Conservation (phyloP, 805 yeast species). For the Limtongozyma cylindracea region DNA sequence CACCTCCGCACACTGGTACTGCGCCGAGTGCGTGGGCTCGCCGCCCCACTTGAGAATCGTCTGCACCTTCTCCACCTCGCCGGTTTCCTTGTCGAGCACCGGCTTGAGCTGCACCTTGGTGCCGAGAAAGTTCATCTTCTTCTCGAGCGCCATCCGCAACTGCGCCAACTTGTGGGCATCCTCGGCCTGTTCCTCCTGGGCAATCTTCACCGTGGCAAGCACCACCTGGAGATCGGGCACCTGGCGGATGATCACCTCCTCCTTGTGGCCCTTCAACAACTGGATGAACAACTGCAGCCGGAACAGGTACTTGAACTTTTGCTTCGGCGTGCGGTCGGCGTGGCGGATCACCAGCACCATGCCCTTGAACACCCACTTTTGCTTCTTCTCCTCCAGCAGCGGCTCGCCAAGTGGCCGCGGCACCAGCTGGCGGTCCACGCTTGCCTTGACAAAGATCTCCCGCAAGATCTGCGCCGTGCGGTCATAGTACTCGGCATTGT, state of each 20-base stretch:
- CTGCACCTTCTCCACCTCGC: conserved; percentile 79
- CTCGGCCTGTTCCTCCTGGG: conserved; percentile 57
- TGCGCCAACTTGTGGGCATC: conserved; percentile 57
- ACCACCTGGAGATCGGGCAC: conserved; percentile 71
- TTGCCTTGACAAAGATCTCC: conserved; percentile 36
- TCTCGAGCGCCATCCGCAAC: conserved; percentile 61
- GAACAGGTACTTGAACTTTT: conserved; percentile 89
- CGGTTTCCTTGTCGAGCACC: conserved; percentile 29
- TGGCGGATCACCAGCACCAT: conserved; percentile 80
- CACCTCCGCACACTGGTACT: conserved; percentile 79
- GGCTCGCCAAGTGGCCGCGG: conserved; percentile 11
- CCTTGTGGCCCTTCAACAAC: conserved; percentile 77
- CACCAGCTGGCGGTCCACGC: conserved; percentile 13
- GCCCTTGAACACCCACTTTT: conserved; percentile 94
- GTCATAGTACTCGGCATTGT: conserved; percentile 69
- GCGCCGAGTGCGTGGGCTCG: conserved; percentile 95
- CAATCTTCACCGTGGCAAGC: conserved; percentile 58
- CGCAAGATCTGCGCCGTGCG: conserved; percentile 56
- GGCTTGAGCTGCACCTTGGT: conserved; percentile 94
- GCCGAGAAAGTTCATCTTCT: conserved; percentile 80
- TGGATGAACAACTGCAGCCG: conserved; percentile 70
- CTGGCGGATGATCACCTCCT: conserved; percentile 86
- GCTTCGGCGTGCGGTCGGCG: conserved; percentile 97
- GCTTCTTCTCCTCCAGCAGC: conserved; percentile 33
- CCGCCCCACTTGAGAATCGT: conserved; percentile 98